Evolutionary conservation across 2,329 filamentous ascomycete genomes (phyloP), one percentile per base, ranked within the genome.

Genomic region (Neofusicoccum ribis): DNA sequence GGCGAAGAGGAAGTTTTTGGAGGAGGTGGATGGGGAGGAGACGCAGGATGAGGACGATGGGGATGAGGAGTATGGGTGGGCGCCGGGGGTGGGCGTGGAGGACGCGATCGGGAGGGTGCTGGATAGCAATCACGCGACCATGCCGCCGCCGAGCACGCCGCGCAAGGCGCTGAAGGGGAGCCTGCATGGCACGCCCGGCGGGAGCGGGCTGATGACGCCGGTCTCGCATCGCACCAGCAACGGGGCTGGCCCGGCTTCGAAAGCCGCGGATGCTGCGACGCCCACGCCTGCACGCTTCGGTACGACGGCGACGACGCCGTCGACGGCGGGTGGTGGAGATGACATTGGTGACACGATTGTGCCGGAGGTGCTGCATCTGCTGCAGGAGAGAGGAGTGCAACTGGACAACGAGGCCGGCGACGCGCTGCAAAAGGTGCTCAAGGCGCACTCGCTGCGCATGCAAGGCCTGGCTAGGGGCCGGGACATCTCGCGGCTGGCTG

Each of bases 401-500:
- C 60, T 77, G 4, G 39, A 51, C 34, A 56, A 67, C 6, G 49
- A 68, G 5, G 67, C 69, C 4, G 66, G 70, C 15, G 66, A 44
- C 1, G 67, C 66, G 3, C 68, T 78, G n/a, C 69, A 43, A 17
- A 64, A 47, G 7, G 52, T 77, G 0, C 66, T 76, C 1, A 68
- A 64, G 6, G 84, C 78, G 50, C 83, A 91, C 68, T 84, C 86
- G 15, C 77, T 88, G 60, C 83, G 82, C 60, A 82, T 83, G 0
- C 85, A 84, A 70, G 91, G 90, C 0, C 81, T 91, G 20, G 81
- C 82, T 44, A 84, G 84, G 67, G 89, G 89, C 0, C 81, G 90
- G 2, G 90, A 94, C 66, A 84, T 89, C 6, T 83, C 85, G 3
- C 79, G 91, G n/a, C 75, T 85, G 8, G 85, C 84, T 3, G 72